These are phyloP conservation scores for Saccharomyces mikatae DNA, from an alignment of 805 yeast genomes.

Conservation along the genomic window DNA sequence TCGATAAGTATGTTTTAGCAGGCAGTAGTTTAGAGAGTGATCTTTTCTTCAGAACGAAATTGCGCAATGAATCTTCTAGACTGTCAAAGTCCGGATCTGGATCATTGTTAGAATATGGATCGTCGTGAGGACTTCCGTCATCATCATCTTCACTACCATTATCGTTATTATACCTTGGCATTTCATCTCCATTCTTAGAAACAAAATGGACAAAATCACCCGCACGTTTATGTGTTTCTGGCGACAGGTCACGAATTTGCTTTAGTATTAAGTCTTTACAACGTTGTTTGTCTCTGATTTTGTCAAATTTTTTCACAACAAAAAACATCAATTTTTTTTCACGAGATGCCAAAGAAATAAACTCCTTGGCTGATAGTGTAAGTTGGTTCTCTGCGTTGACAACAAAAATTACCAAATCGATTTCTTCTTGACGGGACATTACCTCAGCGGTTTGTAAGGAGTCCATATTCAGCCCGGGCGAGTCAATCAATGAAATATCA, in stretches of 20 bases:
- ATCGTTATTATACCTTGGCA: constrained; percentile 32
- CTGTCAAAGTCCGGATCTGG: constrained; percentile 65
- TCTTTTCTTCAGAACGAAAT: constrained; percentile 82
- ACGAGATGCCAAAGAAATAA: constrained; percentile 79
- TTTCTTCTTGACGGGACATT: constrained; percentile 92
- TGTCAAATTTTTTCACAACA: constrained; percentile 89
- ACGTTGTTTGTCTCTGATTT: constrained; percentile 68
- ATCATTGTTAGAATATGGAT: constrained; percentile 23
- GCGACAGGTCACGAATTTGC: constrained; percentile 78
- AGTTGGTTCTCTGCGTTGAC: constrained; percentile 95
- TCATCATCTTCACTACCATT: constrained; percentile 32
- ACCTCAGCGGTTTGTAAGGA: constrained; percentile 91
- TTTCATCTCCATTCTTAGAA: constrained; percentile 48
- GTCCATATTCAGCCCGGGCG: constrained; percentile 93
- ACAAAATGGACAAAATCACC: constrained; percentile 92
- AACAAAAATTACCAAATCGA: constrained; percentile 91
- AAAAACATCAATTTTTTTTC: constrained; percentile 90
- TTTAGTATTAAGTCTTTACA: constrained; percentile 72
- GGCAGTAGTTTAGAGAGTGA: constrained; percentile 84
- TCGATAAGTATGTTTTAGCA: constrained; percentile 76
- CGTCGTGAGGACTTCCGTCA: constrained; percentile 31
- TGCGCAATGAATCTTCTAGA: constrained; percentile 75
- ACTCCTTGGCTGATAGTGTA: constrained; percentile 89
- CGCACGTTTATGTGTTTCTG: constrained; percentile 83
- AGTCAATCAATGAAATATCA: constrained; percentile 88